These are phyloP conservation scores for Fomitopsis palustris DNA, from an alignment of 1,284 basidiomycete genomes.

Conservation along the genomic window DNA sequence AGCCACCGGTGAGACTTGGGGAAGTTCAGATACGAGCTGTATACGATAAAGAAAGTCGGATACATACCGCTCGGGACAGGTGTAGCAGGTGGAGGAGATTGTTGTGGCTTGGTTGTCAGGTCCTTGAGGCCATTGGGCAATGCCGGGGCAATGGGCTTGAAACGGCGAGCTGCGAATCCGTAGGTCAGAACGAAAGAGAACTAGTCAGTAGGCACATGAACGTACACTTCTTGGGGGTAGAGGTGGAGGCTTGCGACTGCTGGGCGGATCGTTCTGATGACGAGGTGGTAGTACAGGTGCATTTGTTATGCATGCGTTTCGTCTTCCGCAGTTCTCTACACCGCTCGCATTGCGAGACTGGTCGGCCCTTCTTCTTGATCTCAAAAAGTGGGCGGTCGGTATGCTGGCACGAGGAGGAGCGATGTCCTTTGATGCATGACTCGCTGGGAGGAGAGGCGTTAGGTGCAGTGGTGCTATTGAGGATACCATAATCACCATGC, in stretches of 20 bases:
- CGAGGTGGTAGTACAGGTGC: constrained; percentile 39
- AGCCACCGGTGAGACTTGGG: constrained; percentile 8
- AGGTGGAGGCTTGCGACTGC: neutral
- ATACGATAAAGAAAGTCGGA: neutral
- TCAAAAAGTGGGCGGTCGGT: constrained; percentile 75
- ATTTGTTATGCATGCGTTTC: constrained; percentile 70
- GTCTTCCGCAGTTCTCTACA: constrained; percentile 76
- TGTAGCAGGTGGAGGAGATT: neutral
- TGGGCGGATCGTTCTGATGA: neutral
- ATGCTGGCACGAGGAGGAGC: constrained; percentile 74
- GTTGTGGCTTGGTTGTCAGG: constrained; percentile 1
- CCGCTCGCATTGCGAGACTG: constrained; percentile 76
- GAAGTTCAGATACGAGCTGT: neutral
- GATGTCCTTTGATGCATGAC: constrained; percentile 82
- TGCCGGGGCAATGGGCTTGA: constrained; percentile 27
- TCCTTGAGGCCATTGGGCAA: constrained; percentile 28
- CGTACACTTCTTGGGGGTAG: constrained; percentile 11
- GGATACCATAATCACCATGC: constrained; percentile 53
- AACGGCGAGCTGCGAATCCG: constrained; percentile 14
- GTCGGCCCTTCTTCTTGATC: constrained; percentile 80
- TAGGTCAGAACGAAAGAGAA: neutral
- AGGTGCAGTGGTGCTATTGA: constrained; percentile 6
- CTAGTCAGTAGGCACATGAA: neutral
- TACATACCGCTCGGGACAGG: constrained; percentile 9
- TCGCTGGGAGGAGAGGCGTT: constrained; percentile 42